Evolutionary conservation across 108 stramenopile species (phyloP), one percentile per base, ranked within the genome.

Genomic region (Cyclotella choctawhatcheeana): DNA sequence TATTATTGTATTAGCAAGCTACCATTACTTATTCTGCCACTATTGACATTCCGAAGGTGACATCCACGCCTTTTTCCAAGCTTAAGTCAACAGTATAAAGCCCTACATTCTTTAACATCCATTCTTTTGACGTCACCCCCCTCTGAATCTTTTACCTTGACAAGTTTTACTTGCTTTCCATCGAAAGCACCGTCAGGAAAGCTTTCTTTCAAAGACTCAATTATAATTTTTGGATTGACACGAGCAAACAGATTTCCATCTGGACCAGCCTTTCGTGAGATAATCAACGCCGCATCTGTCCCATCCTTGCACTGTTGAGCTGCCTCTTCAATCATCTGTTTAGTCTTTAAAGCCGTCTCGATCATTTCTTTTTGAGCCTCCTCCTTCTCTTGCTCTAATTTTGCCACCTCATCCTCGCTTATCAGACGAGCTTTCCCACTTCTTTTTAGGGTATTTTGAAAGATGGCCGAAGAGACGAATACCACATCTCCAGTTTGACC

Each of bases 161-260:
- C 55, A 17, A 91, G 47, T 62, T 84, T 88, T 5, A 88, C 85
- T 18, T 59, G 47, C 67, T 85, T 88, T 29, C 65, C 56, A 47
- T 68, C 73, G 71, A 71, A 76, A 44, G 48, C 69, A 14, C 83
- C 83, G 29, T 84, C 64, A 32, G 71, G 71, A 67, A 79, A 69
- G 24, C 44, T 45, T 34, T 82, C 58, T 58, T 82, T 73, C 18
- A 93, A 51, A 43, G 84, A 86, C 18, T 77, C 77, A 65, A 90
- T 59, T 21, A 93, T 72, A 50, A 79, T 80, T 58, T 90, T 90
- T 16, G 84, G 70, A 63, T 85, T 87, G 64, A 93, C 83, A 0
- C 92, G 88, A 14, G 88, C 92, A 77, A 93, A 93, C 48, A 93
- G 65, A 55, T 87, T 84, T 5, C 92, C 91, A 48, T 89, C 88